Percentiles rank a stretch among this genome's conserved stretches.
Conservation (phyloP, 2,329 filamentous ascomycete species). For the Fusarium sp. region DNA sequence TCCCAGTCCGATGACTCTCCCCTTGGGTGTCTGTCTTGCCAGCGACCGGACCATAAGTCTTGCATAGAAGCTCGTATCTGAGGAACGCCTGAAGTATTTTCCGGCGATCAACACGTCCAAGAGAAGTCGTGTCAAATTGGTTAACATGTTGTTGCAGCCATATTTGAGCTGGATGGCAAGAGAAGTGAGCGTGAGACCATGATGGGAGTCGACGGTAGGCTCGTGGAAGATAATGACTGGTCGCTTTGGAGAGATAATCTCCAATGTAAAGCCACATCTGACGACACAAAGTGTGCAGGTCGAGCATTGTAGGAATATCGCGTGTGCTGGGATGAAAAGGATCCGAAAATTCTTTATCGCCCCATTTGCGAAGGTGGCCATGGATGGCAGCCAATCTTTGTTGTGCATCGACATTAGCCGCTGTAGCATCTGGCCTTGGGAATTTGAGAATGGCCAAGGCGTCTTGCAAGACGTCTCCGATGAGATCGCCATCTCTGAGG, state of each 20-base stretch:
- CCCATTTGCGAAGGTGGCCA: not conserved
- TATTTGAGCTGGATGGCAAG: not conserved
- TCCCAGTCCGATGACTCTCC: too few species aligned
- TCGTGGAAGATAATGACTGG: not conserved
- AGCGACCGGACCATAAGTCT: conserved; percentile 1
- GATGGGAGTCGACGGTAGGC: not conserved
- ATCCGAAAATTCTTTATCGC: not conserved
- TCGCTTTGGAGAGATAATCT: conserved; percentile 1
- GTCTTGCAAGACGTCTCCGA: not conserved
- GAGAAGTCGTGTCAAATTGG: not conserved
- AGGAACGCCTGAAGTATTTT: conserved; percentile 4
- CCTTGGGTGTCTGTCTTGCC: not conserved
- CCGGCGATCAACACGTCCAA: not conserved
- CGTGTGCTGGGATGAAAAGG: not conserved
- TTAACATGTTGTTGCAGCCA: not conserved
- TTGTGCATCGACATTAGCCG: not conserved
- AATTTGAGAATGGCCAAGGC: conserved; percentile 3
- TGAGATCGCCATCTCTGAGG: not conserved
- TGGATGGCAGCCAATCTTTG: not conserved
- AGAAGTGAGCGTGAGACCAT: not conserved
- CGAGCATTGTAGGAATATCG: not conserved
- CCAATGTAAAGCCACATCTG: not conserved
- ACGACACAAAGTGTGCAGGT: not conserved
- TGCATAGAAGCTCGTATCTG: conserved; percentile 13
- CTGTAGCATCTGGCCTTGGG: not conserved